Conservation (phyloP, 2,329 filamentous ascomycete genomes). For the Cordyceps cicadae region DNA sequence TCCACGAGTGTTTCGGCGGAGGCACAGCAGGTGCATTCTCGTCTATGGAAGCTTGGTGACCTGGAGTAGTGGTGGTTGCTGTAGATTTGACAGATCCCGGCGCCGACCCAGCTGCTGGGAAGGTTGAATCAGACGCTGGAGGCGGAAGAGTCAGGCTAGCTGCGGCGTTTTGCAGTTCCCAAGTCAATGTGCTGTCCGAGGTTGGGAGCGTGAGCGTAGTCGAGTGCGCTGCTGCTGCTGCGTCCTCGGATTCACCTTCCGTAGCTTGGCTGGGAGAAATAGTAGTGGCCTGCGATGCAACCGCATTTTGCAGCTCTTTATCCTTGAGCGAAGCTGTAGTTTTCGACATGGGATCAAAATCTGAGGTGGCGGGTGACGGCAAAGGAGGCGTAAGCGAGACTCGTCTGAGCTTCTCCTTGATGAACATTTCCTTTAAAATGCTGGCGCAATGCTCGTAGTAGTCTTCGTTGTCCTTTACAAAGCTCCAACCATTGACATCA, state of each 20-base stretch:
- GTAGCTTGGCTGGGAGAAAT: constrained; percentile 12
- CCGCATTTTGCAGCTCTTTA: constrained; percentile 25
- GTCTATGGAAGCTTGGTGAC: constrained; percentile 16
- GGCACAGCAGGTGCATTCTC: constrained; percentile 50
- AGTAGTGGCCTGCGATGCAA: background rate
- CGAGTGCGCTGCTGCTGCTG: background rate
- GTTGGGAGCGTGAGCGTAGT: constrained; percentile 24
- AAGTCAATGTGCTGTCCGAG: constrained; percentile 23
- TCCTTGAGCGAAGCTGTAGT: constrained; percentile 28
- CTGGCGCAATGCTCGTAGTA: constrained; percentile 89
- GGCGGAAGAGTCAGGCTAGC: constrained; percentile 29
- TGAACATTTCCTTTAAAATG: constrained; percentile 81
- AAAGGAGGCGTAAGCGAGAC: constrained; percentile 50
- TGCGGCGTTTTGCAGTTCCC: constrained; percentile 28
- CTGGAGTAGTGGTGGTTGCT: constrained; percentile 20
- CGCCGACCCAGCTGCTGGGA: constrained; percentile 25
- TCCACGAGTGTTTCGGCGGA: constrained; percentile 88
- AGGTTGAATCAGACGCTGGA: constrained; percentile 22
- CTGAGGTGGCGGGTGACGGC: constrained; percentile 39
- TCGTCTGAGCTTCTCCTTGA: constrained; percentile 64
- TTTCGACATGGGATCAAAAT: constrained; percentile 32
- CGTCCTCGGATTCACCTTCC: constrained; percentile 22
- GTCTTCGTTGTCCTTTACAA: constrained; percentile 98
- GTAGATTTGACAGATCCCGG: constrained; percentile 28
- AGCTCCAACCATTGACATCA: constrained; percentile 98